A percentile compares a stretch with the other conserved stretches of the same genome.
These are phyloP conservation scores for Begonia masoniana DNA, from an alignment of 306 rosid species.

Conservation along the genomic window DNA sequence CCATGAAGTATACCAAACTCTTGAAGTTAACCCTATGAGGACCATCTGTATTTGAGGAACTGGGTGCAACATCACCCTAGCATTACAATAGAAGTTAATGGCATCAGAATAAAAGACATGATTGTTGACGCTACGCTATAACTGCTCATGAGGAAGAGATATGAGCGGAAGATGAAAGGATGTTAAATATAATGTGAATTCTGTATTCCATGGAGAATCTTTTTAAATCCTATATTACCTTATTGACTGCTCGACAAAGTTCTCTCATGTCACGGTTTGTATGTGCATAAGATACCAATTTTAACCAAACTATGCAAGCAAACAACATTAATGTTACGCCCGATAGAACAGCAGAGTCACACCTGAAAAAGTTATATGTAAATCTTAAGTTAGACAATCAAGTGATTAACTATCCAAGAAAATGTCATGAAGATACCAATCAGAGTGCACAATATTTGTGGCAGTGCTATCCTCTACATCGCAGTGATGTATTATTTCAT, in stretches of 20 bases:
- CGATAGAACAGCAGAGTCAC: constrained; percentile 71
- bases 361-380: constrained; percentile 27
- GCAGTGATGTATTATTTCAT: too few species aligned
- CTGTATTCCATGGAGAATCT: too few species aligned
- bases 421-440: too few species aligned
- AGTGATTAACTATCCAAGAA: too few species aligned
- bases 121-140: too few species aligned
- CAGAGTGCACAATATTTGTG: too few species aligned
- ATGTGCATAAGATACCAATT: constrained; percentile 82
- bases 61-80: constrained; percentile 49
- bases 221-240: constrained; percentile 31
- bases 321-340: constrained; percentile 77
- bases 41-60: constrained; percentile 27
- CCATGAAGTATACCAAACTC: constrained; percentile 81
- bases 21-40: constrained; percentile 43
- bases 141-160: too few species aligned
- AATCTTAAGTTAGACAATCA: too few species aligned
- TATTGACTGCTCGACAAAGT: constrained; percentile 30
- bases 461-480: too few species aligned
- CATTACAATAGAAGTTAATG: constrained; percentile 14
- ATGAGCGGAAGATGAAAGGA: too few species aligned
- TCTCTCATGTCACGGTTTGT: constrained; percentile 71
- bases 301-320: constrained; percentile 78
- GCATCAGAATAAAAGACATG: constrained; percentile 1
- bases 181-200: too few species aligned